A percentile compares a stretch with the other conserved stretches of the same genome.
phyloP scores from a whole-genome alignment of 2,329 filamentous ascomycete species.

The Verticillium nonalfalfae region DNA sequence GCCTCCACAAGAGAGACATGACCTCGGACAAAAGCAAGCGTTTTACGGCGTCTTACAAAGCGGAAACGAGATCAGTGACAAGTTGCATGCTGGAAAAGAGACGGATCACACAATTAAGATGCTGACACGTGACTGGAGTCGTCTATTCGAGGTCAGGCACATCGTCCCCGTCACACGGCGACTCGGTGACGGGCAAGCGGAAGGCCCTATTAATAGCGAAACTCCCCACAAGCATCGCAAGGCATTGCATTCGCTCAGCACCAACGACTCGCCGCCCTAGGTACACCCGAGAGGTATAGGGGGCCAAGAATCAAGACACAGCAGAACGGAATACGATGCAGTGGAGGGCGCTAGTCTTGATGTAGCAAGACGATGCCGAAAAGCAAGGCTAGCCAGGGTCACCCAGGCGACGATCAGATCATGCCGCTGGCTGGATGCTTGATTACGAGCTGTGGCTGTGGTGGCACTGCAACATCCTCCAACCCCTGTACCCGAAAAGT shows the following conservation, averaged over 20 bases:
- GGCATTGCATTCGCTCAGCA: background rate
- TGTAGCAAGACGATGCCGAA: background rate
- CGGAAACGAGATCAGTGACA: no score
- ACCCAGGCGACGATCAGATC: conserved; percentile 1
- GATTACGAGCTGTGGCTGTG: background rate
- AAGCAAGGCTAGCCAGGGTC: background rate
- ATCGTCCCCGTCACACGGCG: no score
- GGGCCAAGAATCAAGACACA: background rate
- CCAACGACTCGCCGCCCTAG: background rate
- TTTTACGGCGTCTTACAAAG: no score
- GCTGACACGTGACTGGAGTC: no score
- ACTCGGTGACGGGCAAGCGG: background rate
- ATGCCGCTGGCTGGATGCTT: background rate
- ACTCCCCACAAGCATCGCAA: background rate
- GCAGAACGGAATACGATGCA: background rate
- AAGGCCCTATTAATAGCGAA: background rate
- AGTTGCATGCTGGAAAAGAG: no score
- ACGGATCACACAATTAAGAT: no score
- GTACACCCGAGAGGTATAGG: background rate
- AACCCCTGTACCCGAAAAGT: background rate
- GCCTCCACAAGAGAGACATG: no score
- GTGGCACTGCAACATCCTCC: background rate
- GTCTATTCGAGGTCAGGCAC: no score
- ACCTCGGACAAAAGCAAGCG: no score
- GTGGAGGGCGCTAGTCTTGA: background rate